Conservation (phyloP, 2,329 filamentous ascomycete genomes). For the Neofusicoccum parvum region DNA sequence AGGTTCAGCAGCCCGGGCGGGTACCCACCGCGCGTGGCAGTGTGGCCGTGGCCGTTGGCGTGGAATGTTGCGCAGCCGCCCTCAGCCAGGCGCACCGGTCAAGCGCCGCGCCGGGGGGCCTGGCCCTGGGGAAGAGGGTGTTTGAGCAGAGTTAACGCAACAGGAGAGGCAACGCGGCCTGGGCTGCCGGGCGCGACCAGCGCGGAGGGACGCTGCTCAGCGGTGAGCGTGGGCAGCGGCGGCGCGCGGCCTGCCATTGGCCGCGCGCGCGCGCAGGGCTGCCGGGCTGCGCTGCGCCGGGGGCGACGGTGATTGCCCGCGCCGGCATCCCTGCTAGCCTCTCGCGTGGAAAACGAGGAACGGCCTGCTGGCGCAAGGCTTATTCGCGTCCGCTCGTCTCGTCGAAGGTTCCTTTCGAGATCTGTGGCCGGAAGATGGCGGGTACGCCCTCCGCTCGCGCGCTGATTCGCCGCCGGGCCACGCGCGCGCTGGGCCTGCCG, state of each 20-base stretch:
- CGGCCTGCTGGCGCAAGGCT: conserved; percentile 15
- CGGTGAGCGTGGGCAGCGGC: conserved; percentile 15
- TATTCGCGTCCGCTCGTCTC: conserved; percentile 18
- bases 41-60: conserved; percentile 1
- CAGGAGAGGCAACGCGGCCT: conserved; percentile 4
- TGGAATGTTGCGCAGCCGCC: conserved; percentile 11
- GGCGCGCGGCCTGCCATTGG: conserved; percentile 2
- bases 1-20: background rate
- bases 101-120: conserved; percentile 7
- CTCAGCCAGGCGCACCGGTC: background rate
- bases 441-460: background rate
- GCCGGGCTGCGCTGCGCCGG: conserved; percentile 11
- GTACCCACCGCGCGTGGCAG: conserved; percentile 12
- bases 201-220: conserved; percentile 7
- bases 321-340: conserved; percentile 2
- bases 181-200: background rate
- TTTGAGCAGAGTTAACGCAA: background rate
- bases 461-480: conserved; percentile 9
- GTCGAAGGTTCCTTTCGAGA: conserved; percentile 19
- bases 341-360: conserved; percentile 20
- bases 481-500: conserved; percentile 8
- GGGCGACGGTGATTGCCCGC: conserved; percentile 5
- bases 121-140: conserved; percentile 16
- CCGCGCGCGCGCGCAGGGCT: conserved; percentile 5
- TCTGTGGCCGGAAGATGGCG: conserved; percentile 17